A percentile compares a stretch with the other conserved stretches of the same genome.
These are phyloP conservation scores for Aspergillus costaricaensis DNA, from an alignment of 2,329 filamentous ascomycete species.

Conservation along the genomic window DNA sequence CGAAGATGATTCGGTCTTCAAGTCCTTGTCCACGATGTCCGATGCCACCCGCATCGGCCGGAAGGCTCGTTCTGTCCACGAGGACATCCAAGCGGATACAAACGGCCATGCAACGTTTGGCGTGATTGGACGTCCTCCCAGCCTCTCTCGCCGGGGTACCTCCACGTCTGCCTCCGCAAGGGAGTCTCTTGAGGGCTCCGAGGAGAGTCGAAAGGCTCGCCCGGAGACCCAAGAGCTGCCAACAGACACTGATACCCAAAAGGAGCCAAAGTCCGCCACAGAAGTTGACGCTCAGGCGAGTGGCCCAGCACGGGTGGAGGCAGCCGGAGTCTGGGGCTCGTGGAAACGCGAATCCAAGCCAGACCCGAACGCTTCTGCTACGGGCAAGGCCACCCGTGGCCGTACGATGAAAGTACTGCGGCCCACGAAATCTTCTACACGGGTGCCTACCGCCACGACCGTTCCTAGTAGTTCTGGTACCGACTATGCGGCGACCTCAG, in stretches of 20 bases:
- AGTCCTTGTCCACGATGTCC: constrained; percentile 66
- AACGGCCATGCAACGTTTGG: constrained; percentile 32
- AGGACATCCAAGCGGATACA: constrained; percentile 8
- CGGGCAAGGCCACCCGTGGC: constrained; percentile 62
- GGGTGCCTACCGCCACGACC: constrained; percentile 31
- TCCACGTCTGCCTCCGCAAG: constrained; percentile 30
- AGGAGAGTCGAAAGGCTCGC: constrained; percentile 24
- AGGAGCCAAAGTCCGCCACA: constrained; percentile 27
- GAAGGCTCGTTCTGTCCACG: constrained; percentile 8
- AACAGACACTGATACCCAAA: constrained; percentile 19
- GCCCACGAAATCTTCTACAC: constrained; percentile 63
- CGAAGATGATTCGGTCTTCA: constrained; percentile 81
- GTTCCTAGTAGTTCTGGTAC: constrained; percentile 16
- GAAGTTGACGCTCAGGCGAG: constrained; percentile 32
- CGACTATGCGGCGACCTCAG: constrained; percentile 16
- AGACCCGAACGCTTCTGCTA: constrained; percentile 48
- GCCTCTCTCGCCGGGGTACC: constrained; percentile 25
- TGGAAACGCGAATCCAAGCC: constrained; percentile 60
- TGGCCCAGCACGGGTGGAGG: constrained; percentile 34
- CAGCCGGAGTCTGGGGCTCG: constrained; percentile 67
- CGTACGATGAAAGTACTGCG: constrained; percentile 87
- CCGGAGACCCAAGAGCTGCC: constrained; percentile 6
- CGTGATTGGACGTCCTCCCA: constrained; percentile 35
- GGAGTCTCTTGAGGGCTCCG: constrained; percentile 27
- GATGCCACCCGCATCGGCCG: constrained; percentile 17